Base-by-base conservation (phyloP, 2,329 filamentous ascomycete genomes). In the Pyricularia pennisetigena region DNA sequence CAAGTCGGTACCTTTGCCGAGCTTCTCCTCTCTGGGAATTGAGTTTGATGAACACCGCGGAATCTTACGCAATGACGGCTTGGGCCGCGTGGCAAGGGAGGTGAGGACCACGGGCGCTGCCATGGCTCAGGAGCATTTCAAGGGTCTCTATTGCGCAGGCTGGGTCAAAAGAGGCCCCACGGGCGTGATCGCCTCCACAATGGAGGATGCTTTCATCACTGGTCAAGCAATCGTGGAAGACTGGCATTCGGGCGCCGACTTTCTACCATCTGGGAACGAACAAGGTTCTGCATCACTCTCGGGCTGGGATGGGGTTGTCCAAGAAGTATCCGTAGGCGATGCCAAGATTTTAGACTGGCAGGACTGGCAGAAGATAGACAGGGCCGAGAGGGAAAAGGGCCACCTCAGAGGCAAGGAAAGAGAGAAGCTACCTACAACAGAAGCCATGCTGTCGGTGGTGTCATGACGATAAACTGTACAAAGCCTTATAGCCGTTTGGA, bases 151-250 rank as follows among this genome's bases (percentile, higher is more conserved):
- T 79, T 97, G 93, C 72, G 91, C 94, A 20, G 95, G 95, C 0
- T 99, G 95, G 95, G 93, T 97, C 10, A 98, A 98, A 80, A 87
- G 90, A 49, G 95, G 95, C 0, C 94, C 95, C 0, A 97, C 93
- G 0, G 95, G 95, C 2, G 94, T 98, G 3, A 99, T 99, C 76
- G 94, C 94, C 1, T 93, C 90, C 32, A 99, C 95, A 0, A 97
- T 99, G 93, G 87, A 90, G 69, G 95, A 99, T 76, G 94, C 95
- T 0, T 99, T 98, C 74, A 85, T 86, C 9, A 97, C 93, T 0
- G 95, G 89, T 0, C 94, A 97, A 75, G 88, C 90, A 2, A 91
- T 99, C 70, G 86, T 86, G 0, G 80, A 85, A n/a, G 95, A 99
- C 75, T 94, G 93, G 90, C 72, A 76, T 20, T 75, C 79, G 0